Base-by-base conservation (phyloP, 2,329 filamentous ascomycete genomes). In the Diplodia seriata region DNA sequence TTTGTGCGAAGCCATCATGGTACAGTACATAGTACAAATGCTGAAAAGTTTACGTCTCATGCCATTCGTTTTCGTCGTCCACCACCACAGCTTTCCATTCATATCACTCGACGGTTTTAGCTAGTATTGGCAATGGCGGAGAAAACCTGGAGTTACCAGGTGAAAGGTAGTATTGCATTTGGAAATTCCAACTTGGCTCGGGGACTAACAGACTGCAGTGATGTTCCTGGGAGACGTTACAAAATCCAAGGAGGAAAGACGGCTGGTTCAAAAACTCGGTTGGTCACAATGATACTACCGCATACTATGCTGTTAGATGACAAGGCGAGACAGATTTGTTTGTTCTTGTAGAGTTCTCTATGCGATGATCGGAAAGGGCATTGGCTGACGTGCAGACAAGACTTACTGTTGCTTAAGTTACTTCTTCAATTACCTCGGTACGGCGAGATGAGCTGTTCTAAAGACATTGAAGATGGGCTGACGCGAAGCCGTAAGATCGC, bases 361-460 rank as follows among this genome's bases (percentile, higher is more conserved):
- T 29, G 12, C 4, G 51, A 40, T 29, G 18, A n/a, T n/a, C 15
- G 18, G n/a, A 56, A 18, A 11, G 43, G 20, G 36, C n/a, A 26
- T 38, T 2, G 7, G n/a, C 29, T 57, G 38, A 67, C 43, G 40
- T 20, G 9, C 67, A 15, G 20, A 56, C 36, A 51, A 73, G 72
- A 70, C 74, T 26, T 76, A 76, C 59, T 76, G 73, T 54, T 76
- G 74, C 59, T 71, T 73, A 29, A 73, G 73, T 18, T 76, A 75
- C 65, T 76, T 75, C n/a, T 75, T 76, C 70, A 76, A 76, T 23
- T 76, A 76, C 56, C 67, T 76, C 23, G 74, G 74, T 72, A 15
- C 47, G 70, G 8, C 36, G 5, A 20, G 15, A 4, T 18, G 6
- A 6, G 62, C 59, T 47, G 23, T 1, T 26, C 14, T 9, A 12